phyloP scores from a whole-genome alignment of 139 green algal genomes.

The Chlorella ohadii region DNA sequence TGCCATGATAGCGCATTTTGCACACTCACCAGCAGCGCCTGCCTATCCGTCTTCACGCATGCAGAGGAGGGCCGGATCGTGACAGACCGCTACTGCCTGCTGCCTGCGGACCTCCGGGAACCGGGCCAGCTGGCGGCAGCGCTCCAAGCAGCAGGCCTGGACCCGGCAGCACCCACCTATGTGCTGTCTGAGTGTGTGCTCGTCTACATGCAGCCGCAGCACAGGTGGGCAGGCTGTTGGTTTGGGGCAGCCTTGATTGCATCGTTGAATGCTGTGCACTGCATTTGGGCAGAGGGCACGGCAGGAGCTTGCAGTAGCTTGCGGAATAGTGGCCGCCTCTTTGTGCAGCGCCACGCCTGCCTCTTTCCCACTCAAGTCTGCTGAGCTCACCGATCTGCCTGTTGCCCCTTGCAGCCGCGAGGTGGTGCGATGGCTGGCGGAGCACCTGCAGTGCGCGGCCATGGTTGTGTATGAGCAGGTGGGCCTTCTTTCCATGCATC shows the following conservation, averaged over 20 bases:
- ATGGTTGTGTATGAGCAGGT: slow-evolving; percentile 87
- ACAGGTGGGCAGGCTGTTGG: slow-evolving; percentile 19
- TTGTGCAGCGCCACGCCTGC: no score
- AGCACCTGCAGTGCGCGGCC: slow-evolving; percentile 51
- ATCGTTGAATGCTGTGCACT: no score
- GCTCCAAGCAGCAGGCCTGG: slow-evolving; percentile 58
- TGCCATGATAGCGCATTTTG: no score
- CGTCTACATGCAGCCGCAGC: slow-evolving; percentile 83
- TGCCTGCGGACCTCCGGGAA: slow-evolving; percentile 76
- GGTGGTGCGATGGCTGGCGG: slow-evolving; percentile 63
- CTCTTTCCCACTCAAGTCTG: no score
- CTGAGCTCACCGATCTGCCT: no score
- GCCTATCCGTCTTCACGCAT: no score
- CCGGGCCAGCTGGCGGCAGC: slow-evolving; percentile 42
- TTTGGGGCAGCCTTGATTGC: no score
- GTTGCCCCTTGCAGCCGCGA: slow-evolving; percentile 21
- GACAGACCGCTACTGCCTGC: slow-evolving; percentile 63
- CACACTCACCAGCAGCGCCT: no score
- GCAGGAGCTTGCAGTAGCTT: no score
- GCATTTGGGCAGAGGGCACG: no score
- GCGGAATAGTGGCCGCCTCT: no score
- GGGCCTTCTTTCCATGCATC: no score
- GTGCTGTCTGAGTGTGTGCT: slow-evolving; percentile 91
- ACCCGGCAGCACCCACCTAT: slow-evolving; percentile 68
- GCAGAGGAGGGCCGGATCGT: slow-evolving; percentile 38